Base-by-base conservation (phyloP, 2,329 filamentous ascomycete species). In the Madurella mycetomatis region DNA sequence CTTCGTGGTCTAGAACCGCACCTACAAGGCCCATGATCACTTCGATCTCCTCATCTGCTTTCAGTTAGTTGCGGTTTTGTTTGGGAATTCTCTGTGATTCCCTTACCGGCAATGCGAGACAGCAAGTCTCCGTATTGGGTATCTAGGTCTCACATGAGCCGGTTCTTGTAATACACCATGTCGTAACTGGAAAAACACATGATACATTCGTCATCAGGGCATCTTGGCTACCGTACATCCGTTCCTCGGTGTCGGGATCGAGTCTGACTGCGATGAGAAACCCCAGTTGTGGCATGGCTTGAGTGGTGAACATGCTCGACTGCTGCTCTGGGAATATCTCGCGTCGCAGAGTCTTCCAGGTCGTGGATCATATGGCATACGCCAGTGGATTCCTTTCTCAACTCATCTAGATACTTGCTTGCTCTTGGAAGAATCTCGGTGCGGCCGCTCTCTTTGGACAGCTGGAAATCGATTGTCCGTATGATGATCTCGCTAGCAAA, bases 271-370 rank as follows among this genome's bases (percentile, higher is more conserved):
- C 84, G 2, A 91, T 88, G 39, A 96, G 80, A 66, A 96, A 99
- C 0, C 94, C 94, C 39, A 96, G 82, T 64, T 96, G 91, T 0
- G 92, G 92, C 58, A 95, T 87, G 67, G 94, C 96, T 16, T 87
- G 58, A 95, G 51, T 92, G 92, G 34, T 79, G 75, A 13, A 86
- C 71, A 55, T 80, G 76, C 31, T 71, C 67, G 25, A 69, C 68
- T 16, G 77, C 76, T 76, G 79, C 78, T 55, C 80, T 75, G 1
- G 91, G 86, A 17, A 94, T 74, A 1, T 78, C 76, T 13, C 71
- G 69, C 0, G 81, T 80, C 53, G 96, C 75, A n/a, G 82, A 79
- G 16, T 77, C 74, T 5, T 85, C 84, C 1, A 90, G 82, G 50
- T 83, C 71, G 2, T 82, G 84, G 13, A 99, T 77, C 12, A 96